A percentile compares a stretch with the other conserved stretches of the same genome.
Evolutionary conservation across 2,329 filamentous ascomycete species (phyloP).

Genomic region (Phyllosticta ampelicida): DNA sequence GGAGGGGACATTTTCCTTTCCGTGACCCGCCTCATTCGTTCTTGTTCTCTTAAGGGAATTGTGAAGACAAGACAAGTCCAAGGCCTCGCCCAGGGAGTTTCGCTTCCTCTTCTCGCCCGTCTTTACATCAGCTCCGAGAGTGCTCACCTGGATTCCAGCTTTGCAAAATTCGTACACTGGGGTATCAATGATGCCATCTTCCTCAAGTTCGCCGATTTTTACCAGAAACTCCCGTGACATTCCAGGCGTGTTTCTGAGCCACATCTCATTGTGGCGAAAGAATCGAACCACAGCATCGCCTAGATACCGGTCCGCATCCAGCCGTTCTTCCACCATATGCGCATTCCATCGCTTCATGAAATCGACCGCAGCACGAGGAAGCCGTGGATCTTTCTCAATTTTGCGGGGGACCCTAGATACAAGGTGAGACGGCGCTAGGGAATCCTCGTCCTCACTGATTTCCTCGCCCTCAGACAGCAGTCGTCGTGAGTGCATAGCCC

Average conservation of each 20-base stretch:
- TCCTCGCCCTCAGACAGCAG: constrained; percentile 26
- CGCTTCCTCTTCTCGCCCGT: constrained; percentile 1
- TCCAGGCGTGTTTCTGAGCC: constrained; percentile 15
- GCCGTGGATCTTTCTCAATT: constrained; percentile 13
- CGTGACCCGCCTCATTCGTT: neutral
- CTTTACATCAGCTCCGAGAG: neutral
- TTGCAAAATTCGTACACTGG: constrained; percentile 16
- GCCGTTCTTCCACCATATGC: constrained; percentile 27
- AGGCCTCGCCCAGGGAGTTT: neutral
- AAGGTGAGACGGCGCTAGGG: neutral
- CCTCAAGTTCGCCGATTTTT: constrained; percentile 24
- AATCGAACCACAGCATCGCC: constrained; percentile 33
- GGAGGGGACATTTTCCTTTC: neutral
- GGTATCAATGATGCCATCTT: constrained; percentile 20
- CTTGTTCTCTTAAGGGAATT: neutral
- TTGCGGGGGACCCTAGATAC: constrained; percentile 28
- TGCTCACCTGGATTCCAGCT: neutral
- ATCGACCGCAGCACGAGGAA: constrained; percentile 15
- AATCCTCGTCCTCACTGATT: constrained; percentile 34
- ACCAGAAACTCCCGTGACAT: constrained; percentile 19
- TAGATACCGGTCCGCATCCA: constrained; percentile 23
- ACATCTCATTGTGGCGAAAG: constrained; percentile 15
- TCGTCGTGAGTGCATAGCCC: constrained; percentile 30
- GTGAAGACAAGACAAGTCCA: neutral
- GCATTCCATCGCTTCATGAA: constrained; percentile 29